Base-by-base conservation (phyloP, 73 alveolate genomes). In the Paramecium sexaurelia region DNA sequence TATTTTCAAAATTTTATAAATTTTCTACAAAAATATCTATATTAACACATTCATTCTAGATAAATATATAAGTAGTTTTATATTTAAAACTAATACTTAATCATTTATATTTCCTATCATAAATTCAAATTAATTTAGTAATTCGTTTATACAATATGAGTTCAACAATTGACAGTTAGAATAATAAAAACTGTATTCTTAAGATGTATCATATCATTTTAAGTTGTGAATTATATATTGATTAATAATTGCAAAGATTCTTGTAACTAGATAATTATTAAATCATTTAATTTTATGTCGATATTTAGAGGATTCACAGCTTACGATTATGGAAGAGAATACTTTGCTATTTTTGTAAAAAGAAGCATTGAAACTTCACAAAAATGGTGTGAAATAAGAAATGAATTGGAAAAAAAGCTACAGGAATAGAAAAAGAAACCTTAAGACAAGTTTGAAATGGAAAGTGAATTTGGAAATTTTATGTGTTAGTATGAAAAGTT, bases 391-490 rank as follows among this genome's bases (percentile, higher is more conserved):
- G 35, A 13, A 36, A 15, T 22, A 0, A 27, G 87, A n/a, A 17
- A 8, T 22, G 56, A 73, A 33, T 36, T 73, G 17, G 67, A 73
- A 36, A 73, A 73, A 39, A 73, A 73, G 32, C 19, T 73, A 17
- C 10, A 27, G 35, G 87, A 73, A 73, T 10, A 73, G 26, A 39
- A 36, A 36, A 73, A 73, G 19, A 73, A 73, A n/a, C 87, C 87
- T 5, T 20, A 73, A n/a, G 37, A 36, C 27, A 2, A 61, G 0
- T 73, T 73, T 11, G 87, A 33, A 73, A 73, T 73, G 87, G 57
- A 73, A 10, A 8, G 24, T 0, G 87, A 73, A 5, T 73, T 2
- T 33, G 87, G 87, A 22, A 32, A 7, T 73, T 33, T 73, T 24
- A 3, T 15, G 9, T 33, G 66, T 3, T 13, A 27, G 15, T 73